These are phyloP conservation scores for Astrephomene gubernaculifera DNA, from an alignment of 139 green algal genomes.

Conservation along the genomic window DNA sequence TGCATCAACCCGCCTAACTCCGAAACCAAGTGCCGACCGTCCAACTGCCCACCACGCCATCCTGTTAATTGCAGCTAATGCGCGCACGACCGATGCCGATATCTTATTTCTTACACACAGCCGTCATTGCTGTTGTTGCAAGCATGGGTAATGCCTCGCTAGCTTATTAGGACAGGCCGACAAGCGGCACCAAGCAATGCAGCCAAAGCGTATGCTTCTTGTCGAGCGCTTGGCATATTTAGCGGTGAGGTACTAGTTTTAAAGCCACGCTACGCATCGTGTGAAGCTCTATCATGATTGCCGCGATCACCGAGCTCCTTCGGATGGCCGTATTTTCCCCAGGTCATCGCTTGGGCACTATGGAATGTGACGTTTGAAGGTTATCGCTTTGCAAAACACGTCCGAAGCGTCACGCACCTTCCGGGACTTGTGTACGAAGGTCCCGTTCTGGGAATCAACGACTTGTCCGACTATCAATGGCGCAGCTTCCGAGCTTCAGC, in stretches of 20 bases:
- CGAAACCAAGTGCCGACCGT: no score
- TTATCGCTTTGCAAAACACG: slow-evolving; percentile 15
- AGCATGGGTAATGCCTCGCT: no score
- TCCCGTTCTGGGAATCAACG: slow-evolving; percentile 42
- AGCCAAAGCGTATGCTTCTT: neutral
- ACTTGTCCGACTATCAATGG: slow-evolving; percentile 90
- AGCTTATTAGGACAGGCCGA: no score
- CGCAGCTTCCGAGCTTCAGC: slow-evolving; percentile 70
- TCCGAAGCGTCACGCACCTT: neutral
- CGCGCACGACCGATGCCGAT: no score
- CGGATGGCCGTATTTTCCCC: neutral
- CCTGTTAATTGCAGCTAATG: no score
- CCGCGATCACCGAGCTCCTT: no score
- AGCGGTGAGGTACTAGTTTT: slow-evolving; percentile 4
- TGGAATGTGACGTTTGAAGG: slow-evolving; percentile 35
- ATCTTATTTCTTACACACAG: no score
- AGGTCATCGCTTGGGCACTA: slow-evolving; percentile 47
- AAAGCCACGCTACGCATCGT: no score
- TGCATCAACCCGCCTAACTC: no score
- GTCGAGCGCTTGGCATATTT: slow-evolving; percentile 15
- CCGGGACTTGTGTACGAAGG: neutral
- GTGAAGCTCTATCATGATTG: no score
- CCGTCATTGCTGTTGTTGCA: no score
- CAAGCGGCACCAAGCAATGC: neutral
- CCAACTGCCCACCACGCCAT: no score